A percentile compares a stretch with the other conserved stretches of the same genome.
These are phyloP conservation scores for Hygrophoropsis aurantiaca DNA, from an alignment of 768 basidiomycete species.

Conservation along the genomic window DNA sequence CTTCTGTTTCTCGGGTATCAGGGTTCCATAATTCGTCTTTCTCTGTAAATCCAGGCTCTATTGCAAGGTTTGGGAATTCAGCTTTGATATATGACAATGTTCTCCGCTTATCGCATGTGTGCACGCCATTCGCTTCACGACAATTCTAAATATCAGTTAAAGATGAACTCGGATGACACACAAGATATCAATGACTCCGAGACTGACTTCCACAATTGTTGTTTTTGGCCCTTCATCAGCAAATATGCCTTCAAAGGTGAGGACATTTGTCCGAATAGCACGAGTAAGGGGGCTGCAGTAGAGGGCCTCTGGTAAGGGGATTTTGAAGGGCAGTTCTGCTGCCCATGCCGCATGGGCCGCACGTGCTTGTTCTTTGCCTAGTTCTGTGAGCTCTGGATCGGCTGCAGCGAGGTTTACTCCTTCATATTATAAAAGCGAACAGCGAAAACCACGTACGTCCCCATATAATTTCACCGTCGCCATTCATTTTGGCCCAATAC, in stretches of 20 bases:
- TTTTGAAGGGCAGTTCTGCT: slow-evolving; percentile 35
- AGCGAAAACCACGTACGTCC: slow-evolving; percentile 53
- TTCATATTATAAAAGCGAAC: slow-evolving; percentile 1
- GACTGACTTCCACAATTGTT: slow-evolving; percentile 55
- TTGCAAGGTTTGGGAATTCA: slow-evolving; percentile 48
- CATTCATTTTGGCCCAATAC: slow-evolving; percentile 61
- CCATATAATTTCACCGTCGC: slow-evolving; percentile 68
- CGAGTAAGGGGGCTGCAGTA: slow-evolving; percentile 67
- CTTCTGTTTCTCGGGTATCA: slow-evolving; percentile 51
- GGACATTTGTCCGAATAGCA: slow-evolving; percentile 54
- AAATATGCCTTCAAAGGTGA: slow-evolving; percentile 47
- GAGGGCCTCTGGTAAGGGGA: slow-evolving; percentile 54
- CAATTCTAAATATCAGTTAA: slow-evolving; percentile 44
- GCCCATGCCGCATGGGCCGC: slow-evolving; percentile 47
- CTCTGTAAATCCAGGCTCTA: slow-evolving; percentile 62
- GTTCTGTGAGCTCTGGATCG: slow-evolving; percentile 60
- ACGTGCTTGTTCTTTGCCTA: slow-evolving; percentile 58
- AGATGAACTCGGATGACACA: neutral
- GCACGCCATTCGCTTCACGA: slow-evolving; percentile 64
- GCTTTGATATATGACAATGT: slow-evolving; percentile 42
- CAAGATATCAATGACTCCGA: neutral
- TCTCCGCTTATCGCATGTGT: slow-evolving; percentile 70
- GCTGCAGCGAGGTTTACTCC: slow-evolving; percentile 35
- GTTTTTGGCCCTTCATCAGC: slow-evolving; percentile 28
- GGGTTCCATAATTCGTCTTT: slow-evolving; percentile 61